Evolutionary conservation across 2,329 filamentous ascomycete species (phyloP), one percentile per base, ranked within the genome.

Genomic region (Intubia oerlemansii): DNA sequence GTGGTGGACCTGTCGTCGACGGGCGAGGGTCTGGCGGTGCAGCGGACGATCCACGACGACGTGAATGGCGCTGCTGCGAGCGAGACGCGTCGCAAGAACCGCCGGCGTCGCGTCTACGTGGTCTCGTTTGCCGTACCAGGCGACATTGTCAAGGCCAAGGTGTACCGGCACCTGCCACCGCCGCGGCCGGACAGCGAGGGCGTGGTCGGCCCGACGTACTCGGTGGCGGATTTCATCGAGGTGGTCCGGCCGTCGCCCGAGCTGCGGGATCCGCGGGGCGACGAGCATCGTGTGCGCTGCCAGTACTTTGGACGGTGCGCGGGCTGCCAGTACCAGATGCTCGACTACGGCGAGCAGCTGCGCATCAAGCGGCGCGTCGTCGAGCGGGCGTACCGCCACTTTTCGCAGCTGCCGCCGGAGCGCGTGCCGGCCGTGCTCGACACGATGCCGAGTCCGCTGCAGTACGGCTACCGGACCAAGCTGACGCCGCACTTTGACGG

Each of bases 291-390:
- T 14, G 62, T 91, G 40, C 62, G 62, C 32, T 98, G 88, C 56
- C 63, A 67, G 41, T 95, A 98, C 57, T 98, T 98, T 45, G 57
- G 68, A 23, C 64, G 61, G 31, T 98, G 88, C 51, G 79, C 76
- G 8, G 88, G 88, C 18, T 98, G 88, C 47, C 88, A 98, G 52
- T 84, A 95, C 49, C 88, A 98, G 55, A 93, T 95, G 80, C 66
- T 98, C 37, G 69, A 80, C 31, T 95, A 95, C 49, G 52, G 63
- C 17, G 76, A 82, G 41, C 88, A 98, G 49, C 66, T 98, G 17
- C 59, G 58, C 25, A 74, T 85, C 51, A 98, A 98, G 57, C 71
- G 66, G 45, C 62, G 65, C 34, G 76, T 95, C 35, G 72, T 98
- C 25, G 79, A 91, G 44, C 90, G 88, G 45, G 88, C 88, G 7